A percentile compares a stretch with the other conserved stretches of the same genome.
Evolutionary conservation across 148 eudicot genomes (phyloP).

Genomic region (Rhododendron ferrugineum): DNA sequence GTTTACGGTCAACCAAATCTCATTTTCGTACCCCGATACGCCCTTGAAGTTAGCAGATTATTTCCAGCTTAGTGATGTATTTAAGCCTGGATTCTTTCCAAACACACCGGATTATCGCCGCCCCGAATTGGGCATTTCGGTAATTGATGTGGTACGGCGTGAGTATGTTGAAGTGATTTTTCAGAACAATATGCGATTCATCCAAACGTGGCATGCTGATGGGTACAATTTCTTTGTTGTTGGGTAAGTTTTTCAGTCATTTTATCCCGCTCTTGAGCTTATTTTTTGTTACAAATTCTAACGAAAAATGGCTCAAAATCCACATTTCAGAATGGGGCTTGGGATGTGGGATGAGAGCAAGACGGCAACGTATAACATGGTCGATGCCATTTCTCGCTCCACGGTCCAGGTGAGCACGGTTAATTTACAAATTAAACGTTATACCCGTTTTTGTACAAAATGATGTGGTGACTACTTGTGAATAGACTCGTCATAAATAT

Average conservation of each 20-base stretch:
- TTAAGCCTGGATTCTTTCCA: slow-evolving; percentile 7
- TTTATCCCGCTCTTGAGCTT: too few species aligned
- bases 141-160: slow-evolving; percentile 16
- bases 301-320: background rate
- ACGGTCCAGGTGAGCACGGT: slow-evolving; percentile 17
- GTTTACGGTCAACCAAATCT: slow-evolving; percentile 21
- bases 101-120: background rate
- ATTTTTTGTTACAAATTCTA: background rate
- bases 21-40: slow-evolving; percentile 16
- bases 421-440: background rate
- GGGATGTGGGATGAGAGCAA: slow-evolving; percentile 20
- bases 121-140: slow-evolving; percentile 17
- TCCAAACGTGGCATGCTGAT: slow-evolving; percentile 30
- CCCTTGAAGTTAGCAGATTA: slow-evolving; percentile 25
- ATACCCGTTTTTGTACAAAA: background rate
- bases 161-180: slow-evolving; percentile 25
- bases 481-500: background rate
- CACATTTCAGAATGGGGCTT: slow-evolving; percentile 18
- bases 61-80: slow-evolving; percentile 12
- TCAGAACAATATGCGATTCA: slow-evolving; percentile 11
- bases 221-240: slow-evolving; percentile 32
- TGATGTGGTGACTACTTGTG: too few species aligned
- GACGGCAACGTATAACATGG: slow-evolving; percentile 18
- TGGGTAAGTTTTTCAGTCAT: slow-evolving; percentile 8
- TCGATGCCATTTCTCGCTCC: slow-evolving; percentile 25